Percentiles rank a stretch among this genome's conserved stretches.
Conservation (phyloP, 2,329 filamentous ascomycete genomes). For the Magnaporthiopsis incrustans region DNA sequence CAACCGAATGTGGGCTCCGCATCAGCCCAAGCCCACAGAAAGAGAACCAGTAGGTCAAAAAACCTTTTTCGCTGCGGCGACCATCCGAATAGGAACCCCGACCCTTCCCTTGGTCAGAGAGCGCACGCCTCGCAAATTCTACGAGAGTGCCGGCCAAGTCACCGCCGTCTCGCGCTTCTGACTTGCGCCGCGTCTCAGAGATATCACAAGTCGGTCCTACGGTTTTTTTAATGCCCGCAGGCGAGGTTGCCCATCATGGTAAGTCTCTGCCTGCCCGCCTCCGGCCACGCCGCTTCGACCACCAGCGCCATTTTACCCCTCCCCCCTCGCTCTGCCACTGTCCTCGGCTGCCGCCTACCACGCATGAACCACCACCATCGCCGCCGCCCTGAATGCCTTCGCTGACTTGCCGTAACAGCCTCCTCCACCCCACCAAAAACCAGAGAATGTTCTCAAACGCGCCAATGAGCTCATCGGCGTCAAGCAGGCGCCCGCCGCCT, state of each 20-base stretch:
- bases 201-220: background rate
- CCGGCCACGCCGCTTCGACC: background rate
- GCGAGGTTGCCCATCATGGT: conserved; percentile 47
- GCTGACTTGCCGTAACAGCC: conserved; percentile 40
- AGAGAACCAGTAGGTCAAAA: conserved; percentile 4
- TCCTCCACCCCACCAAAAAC: conserved; percentile 93
- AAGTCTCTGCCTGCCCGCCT: conserved; percentile 13
- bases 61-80: conserved; percentile 2
- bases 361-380: background rate
- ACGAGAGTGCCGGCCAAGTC: conserved; percentile 11
- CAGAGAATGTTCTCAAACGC: conserved; percentile 98
- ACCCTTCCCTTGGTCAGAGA: background rate
- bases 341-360: background rate
- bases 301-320: conserved; percentile 5
- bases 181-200: conserved; percentile 12
- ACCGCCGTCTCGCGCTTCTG: conserved; percentile 13
- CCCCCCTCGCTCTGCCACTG: background rate
- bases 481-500: conserved; percentile 82
- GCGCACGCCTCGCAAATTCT: conserved; percentile 1
- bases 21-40: conserved; percentile 7
- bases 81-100: no score
- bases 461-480: conserved; percentile 98
- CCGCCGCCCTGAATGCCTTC: background rate
- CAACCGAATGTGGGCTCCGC: conserved; percentile 1
- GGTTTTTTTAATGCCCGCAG: conserved; percentile 20